Base-by-base conservation (phyloP, 2,329 filamentous ascomycete genomes). In the Monascus ruber region DNA sequence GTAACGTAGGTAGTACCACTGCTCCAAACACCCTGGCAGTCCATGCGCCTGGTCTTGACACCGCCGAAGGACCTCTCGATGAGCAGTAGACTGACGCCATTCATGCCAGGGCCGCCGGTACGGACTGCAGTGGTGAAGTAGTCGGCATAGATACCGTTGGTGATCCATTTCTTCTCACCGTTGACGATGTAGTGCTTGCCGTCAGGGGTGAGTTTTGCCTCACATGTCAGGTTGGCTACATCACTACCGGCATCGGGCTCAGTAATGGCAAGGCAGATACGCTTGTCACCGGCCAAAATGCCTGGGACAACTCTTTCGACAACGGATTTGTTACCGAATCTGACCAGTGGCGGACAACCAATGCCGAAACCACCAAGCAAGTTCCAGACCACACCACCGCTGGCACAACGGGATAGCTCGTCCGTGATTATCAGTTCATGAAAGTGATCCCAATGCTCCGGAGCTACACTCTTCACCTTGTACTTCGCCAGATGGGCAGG, bases 161-260 rank as follows among this genome's bases (percentile, higher is more conserved):
- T 96, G 65, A 96, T 96, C 89, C 91, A 96, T 71, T 98, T 98
- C 83, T 98, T 96, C 77, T 95, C 89, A 40, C 91, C 91, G 58
- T 96, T 98, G 66, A 98, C 91, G 51, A 96, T 96, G 68, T 93
- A 98, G 70, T 96, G 86, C 73, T 96, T 96, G 57, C 91, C 91
- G 55, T 98, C 91, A 52, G 91, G 84, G 47, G 77, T 85, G 42
- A 96, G 75, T 73, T 94, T 94, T 25, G 91, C 91, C 72, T 96
- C 88, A 64, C 89, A 96, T 9, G 81, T 91, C 50, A 98, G 63
- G 66, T 94, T 96, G 43, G 91, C 91, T 6, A 98, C 91, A 60
- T 98, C 91, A 49, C 80, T 86, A 34, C 91, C 91, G 8, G 88
- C 91, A 66, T 96, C 89, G 44, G 83, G 91, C 68, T 98, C 91